phyloP scores from a whole-genome alignment of 1,284 basidiomycete genomes.

The Singerocomus rubriflavus region DNA sequence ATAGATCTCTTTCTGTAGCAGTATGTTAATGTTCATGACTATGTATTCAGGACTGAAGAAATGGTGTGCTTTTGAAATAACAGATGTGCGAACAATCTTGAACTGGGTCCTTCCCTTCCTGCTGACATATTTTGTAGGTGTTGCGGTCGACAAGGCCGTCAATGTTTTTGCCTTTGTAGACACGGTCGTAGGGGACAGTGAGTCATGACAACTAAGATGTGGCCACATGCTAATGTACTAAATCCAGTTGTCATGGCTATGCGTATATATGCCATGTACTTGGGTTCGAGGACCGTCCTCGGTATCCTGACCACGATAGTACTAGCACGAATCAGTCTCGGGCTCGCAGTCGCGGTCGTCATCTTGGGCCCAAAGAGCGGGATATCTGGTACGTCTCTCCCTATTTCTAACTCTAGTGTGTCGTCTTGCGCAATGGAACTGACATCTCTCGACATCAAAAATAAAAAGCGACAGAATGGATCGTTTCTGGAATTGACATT shows the following conservation, averaged over 20 bases:
- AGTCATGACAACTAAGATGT: background rate
- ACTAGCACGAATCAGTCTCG: slow-evolving; percentile 7
- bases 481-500: slow-evolving; percentile 15
- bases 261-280: slow-evolving; percentile 22
- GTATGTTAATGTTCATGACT: slow-evolving; percentile 1
- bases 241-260: slow-evolving; percentile 19
- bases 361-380: slow-evolving; percentile 20
- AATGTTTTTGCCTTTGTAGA: slow-evolving; percentile 15
- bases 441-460: background rate
- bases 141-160: slow-evolving; percentile 11
- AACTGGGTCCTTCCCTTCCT: background rate
- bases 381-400: slow-evolving; percentile 10
- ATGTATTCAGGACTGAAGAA: background rate
- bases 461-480: slow-evolving; percentile 12
- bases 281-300: slow-evolving; percentile 12
- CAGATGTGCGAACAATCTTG: slow-evolving; percentile 14
- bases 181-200: slow-evolving; percentile 15
- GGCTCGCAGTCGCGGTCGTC: slow-evolving; percentile 9
- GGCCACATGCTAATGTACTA: background rate
- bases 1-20: background rate
- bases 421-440: background rate
- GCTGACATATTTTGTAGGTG: slow-evolving; percentile 2
- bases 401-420: background rate
- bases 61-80: background rate
- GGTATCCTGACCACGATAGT: slow-evolving; percentile 8